Evolutionary conservation across 1,284 basidiomycete species (phyloP).

Genomic region (Rhizoctonia solani): DNA sequence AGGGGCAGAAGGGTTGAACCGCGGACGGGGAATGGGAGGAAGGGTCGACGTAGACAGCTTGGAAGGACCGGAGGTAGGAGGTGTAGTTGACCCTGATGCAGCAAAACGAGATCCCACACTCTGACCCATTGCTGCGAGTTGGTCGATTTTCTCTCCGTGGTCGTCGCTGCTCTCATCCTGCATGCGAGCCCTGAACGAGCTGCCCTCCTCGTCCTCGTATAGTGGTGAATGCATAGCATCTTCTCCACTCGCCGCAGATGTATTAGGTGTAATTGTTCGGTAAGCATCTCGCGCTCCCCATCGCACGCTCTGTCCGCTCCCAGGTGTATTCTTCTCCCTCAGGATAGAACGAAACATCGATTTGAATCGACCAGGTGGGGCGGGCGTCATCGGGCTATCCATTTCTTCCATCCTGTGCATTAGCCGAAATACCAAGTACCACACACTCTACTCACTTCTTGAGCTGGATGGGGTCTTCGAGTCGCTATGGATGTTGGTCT

Average conservation of each 20-base stretch:
- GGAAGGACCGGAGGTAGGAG: background rate
- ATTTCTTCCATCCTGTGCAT: background rate
- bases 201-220: slow-evolving; percentile 27
- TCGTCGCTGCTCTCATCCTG: slow-evolving; percentile 18
- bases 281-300: slow-evolving; percentile 71
- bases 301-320: slow-evolving; percentile 70
- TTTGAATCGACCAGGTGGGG: slow-evolving; percentile 7
- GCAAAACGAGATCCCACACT: slow-evolving; percentile 20
- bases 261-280: slow-evolving; percentile 64
- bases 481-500: background rate
- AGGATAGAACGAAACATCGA: slow-evolving; percentile 62
- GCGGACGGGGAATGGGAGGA: slow-evolving; percentile 16
- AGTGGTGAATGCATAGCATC: slow-evolving; percentile 1
- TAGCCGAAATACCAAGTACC: background rate
- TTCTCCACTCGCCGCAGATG: slow-evolving; percentile 47
- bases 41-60: background rate
- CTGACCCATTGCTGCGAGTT: slow-evolving; percentile 28
- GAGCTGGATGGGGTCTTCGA: background rate
- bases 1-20: slow-evolving; percentile 6
- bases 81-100: slow-evolving; percentile 5
- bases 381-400: slow-evolving; percentile 21
- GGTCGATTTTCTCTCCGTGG: slow-evolving; percentile 1
- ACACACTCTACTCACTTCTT: background rate
- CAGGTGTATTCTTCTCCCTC: slow-evolving; percentile 69
- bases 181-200: slow-evolving; percentile 22